phyloP scores from a whole-genome alignment of 352 stramenopile genomes.

The Globisporangium cederbergense region DNA sequence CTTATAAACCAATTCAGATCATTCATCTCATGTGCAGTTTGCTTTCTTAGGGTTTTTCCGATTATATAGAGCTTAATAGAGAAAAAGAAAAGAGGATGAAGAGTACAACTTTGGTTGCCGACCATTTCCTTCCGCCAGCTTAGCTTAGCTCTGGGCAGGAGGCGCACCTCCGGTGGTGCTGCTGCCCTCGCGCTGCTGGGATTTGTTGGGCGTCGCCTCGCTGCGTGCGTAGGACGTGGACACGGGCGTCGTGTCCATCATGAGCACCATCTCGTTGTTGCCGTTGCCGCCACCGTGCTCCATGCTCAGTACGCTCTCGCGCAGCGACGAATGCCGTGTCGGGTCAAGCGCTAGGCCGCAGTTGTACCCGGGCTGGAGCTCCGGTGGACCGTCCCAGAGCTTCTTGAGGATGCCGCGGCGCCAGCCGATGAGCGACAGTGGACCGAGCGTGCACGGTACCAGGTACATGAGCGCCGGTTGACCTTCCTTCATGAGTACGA shows the following conservation, averaged over 20 bases:
- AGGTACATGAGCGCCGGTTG: constrained; percentile 97
- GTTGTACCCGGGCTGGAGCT: constrained; percentile 30
- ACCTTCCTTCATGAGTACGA: constrained; percentile 90
- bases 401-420: constrained; percentile 83
- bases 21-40: neutral
- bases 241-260: constrained; percentile 38
- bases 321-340: constrained; percentile 5
- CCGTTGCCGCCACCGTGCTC: constrained; percentile 26
- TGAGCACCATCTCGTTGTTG: constrained; percentile 36
- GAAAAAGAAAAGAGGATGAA: neutral
- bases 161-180: neutral
- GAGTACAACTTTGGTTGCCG: neutral
- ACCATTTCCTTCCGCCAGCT: neutral
- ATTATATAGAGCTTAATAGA: constrained; percentile 3
- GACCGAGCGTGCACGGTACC: constrained; percentile 90
- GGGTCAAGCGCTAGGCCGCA: constrained; percentile 5
- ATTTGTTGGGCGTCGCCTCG: constrained; percentile 26
- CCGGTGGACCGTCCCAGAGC: constrained; percentile 87
- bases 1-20: neutral
- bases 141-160: constrained; percentile 7
- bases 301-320: constrained; percentile 23
- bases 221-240: constrained; percentile 42
- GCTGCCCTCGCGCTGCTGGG: constrained; percentile 5
- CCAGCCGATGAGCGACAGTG: constrained; percentile 72
- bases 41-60: neutral